Evolutionary conservation across 208 protist species (phyloP).

Genomic region (Trypanosoma mega): DNA sequence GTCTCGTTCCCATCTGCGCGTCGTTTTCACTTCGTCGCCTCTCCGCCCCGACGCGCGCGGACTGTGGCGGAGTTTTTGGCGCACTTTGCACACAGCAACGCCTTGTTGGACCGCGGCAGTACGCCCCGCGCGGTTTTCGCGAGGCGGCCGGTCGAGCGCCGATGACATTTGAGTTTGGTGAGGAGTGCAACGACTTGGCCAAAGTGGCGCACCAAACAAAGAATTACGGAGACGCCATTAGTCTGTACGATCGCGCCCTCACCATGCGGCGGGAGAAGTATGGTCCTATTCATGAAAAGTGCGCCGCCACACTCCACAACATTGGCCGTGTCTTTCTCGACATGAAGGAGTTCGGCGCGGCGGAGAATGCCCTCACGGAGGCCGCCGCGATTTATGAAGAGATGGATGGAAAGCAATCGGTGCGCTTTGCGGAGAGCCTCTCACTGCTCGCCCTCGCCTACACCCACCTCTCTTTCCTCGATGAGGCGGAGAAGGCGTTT

Average conservation of each 20-base stretch:
- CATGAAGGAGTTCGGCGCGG: constrained; percentile 86
- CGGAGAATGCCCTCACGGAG: constrained; percentile 88
- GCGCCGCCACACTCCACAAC: constrained; percentile 82
- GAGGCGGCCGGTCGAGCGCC: constrained; percentile 78
- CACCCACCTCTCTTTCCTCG: constrained; percentile 82
- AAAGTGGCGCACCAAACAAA: constrained; percentile 81
- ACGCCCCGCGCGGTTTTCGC: constrained; percentile 79
- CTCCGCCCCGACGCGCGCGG: no score
- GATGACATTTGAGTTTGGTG: constrained; percentile 85
- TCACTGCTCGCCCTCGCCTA: constrained; percentile 82
- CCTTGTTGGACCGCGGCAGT: constrained; percentile 77
- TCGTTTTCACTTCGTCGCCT: no score
- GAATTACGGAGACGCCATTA: constrained; percentile 90
- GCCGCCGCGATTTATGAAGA: constrained; percentile 87
- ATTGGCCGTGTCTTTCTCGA: constrained; percentile 90
- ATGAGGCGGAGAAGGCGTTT: constrained; percentile 89
- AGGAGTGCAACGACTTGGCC: constrained; percentile 84
- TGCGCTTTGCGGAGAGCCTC: constrained; percentile 83
- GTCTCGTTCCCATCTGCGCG: no score
- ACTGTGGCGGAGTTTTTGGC: no score
- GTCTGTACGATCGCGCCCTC: constrained; percentile 78
- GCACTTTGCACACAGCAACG: no score
- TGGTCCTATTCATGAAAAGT: constrained; percentile 81
- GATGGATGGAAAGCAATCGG: constrained; percentile 62
- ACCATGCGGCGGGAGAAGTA: constrained; percentile 82